Conservation (phyloP, 2,329 filamentous ascomycete species). For the Aureobasidium leucospermi region DNA sequence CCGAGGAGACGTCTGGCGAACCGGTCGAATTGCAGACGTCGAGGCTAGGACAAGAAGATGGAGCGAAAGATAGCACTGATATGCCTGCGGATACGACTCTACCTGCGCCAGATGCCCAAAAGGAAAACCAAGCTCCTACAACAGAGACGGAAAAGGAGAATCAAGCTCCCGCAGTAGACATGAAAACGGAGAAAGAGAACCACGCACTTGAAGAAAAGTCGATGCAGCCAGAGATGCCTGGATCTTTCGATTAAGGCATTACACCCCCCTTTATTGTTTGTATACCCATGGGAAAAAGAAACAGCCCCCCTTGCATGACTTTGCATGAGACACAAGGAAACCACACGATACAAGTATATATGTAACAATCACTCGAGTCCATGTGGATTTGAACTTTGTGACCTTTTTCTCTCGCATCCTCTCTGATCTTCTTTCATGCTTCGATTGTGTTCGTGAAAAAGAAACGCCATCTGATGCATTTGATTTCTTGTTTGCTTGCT, state of each 20-base stretch:
- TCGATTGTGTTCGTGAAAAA: too few species aligned
- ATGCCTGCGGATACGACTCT: neutral
- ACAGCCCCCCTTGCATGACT: neutral
- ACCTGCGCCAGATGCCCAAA: neutral
- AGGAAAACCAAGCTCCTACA: neutral
- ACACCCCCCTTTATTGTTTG: neutral
- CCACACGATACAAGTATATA: neutral
- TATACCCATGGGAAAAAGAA: neutral
- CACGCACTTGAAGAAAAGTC: neutral
- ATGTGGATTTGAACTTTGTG: neutral
- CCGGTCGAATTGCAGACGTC: neutral
- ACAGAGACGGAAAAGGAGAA: neutral
- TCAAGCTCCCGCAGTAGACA: neutral
- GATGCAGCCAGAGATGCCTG: constrained; percentile 5
- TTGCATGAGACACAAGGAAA: neutral
- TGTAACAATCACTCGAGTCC: neutral
- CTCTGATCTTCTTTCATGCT: too few species aligned
- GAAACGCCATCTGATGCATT: too few species aligned
- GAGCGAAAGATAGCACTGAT: neutral
- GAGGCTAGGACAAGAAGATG: neutral
- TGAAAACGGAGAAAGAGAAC: neutral
- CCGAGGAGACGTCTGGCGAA: neutral
- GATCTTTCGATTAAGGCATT: constrained; percentile 3
- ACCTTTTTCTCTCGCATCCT: too few species aligned
- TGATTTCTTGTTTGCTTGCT: too few species aligned